phyloP scores from a whole-genome alignment of 179 eudicot species.

The Actinidia polygama region DNA sequence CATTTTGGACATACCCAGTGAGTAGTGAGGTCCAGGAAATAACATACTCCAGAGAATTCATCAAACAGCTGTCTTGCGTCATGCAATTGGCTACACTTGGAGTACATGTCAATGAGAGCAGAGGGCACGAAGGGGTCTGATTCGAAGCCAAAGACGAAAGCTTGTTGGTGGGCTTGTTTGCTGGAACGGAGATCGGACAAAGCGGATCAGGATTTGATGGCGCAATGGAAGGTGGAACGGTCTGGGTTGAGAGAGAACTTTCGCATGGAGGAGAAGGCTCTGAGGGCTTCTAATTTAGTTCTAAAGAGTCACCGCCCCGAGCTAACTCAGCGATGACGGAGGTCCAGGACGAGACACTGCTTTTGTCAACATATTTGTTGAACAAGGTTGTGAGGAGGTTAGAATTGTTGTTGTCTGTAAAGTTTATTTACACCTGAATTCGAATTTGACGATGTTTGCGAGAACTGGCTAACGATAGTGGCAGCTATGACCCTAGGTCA shows the following conservation, averaged over 20 bases:
- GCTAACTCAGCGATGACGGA: conserved; percentile 70
- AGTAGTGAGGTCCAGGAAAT: conserved; percentile 79
- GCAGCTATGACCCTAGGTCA: too few relatives aligned
- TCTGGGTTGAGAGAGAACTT: conserved; percentile 53
- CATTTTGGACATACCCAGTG: conserved; percentile 63
- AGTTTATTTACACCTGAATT: neutral
- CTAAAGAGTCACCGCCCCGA: conserved; percentile 56
- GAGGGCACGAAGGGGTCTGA: conserved; percentile 61
- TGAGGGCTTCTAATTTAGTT: conserved; percentile 76
- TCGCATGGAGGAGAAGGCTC: conserved; percentile 67
- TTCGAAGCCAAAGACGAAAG: conserved; percentile 50
- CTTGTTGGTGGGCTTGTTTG: conserved; percentile 65
- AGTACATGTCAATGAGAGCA: conserved; percentile 64
- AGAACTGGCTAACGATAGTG: too few relatives aligned
- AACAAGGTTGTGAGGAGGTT: conserved; percentile 47
- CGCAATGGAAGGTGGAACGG: conserved; percentile 66
- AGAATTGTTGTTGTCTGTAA: conserved; percentile 20
- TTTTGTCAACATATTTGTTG: conserved; percentile 53
- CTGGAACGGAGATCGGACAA: conserved; percentile 49
- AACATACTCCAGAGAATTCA: conserved; percentile 53
- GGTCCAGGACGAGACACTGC: conserved; percentile 61
- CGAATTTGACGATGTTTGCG: too few relatives aligned
- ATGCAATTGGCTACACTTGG: conserved; percentile 55
- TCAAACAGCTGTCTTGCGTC: conserved; percentile 68
- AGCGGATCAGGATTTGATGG: conserved; percentile 63